A percentile compares a stretch with the other conserved stretches of the same genome.
phyloP scores from a whole-genome alignment of 306 rosid species.

The Medicago lupulina region DNA sequence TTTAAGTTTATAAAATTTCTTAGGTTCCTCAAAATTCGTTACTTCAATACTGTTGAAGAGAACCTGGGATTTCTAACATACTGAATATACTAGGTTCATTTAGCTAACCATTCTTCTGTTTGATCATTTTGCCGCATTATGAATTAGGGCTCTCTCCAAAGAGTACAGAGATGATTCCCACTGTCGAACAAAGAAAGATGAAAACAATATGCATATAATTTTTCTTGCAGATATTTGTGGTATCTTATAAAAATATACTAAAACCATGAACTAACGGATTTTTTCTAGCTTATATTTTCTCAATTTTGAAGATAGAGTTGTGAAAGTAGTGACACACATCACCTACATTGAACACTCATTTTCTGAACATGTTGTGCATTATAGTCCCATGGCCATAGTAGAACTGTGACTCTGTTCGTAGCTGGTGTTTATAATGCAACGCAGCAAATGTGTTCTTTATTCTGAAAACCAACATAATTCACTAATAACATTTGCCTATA shows the following conservation, averaged over 20 bases:
- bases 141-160: slow-evolving; percentile 31
- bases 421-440: background rate
- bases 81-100: slow-evolving; percentile 36
- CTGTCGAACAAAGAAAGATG: slow-evolving; percentile 14
- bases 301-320: slow-evolving; percentile 4
- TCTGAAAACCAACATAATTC: no score
- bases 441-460: background rate
- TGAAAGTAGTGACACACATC: background rate
- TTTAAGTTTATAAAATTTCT: slow-evolving; percentile 31
- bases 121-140: background rate
- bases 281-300: background rate
- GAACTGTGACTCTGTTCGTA: background rate
- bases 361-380: background rate
- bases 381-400: background rate
- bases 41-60: slow-evolving; percentile 7
- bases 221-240: slow-evolving; percentile 11
- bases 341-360: no score
- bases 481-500: no score
- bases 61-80: slow-evolving; percentile 36
- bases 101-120: slow-evolving; percentile 40
- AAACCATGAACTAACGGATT: background rate
- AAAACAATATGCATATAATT: slow-evolving; percentile 26
- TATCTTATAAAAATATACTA: background rate
- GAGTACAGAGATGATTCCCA: background rate
- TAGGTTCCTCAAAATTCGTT: slow-evolving; percentile 25